A percentile compares a stretch with the other conserved stretches of the same genome.
These are phyloP conservation scores for Erodium trifolium DNA, from an alignment of 441 rosid genomes.

Conservation along the genomic window DNA sequence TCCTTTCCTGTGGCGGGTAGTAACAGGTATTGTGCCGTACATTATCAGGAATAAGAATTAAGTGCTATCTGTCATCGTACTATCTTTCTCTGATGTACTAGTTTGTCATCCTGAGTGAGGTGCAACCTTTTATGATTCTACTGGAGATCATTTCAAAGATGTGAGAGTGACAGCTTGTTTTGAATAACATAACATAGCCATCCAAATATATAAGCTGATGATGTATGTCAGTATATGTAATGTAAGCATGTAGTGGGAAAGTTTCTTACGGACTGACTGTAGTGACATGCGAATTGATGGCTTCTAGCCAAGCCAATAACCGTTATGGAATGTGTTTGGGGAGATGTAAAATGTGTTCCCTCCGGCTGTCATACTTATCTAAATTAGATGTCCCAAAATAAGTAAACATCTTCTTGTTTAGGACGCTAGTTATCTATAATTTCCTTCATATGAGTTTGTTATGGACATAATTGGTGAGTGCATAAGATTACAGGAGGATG, in stretches of 20 bases:
- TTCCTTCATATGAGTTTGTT: background rate
- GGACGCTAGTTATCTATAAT: background rate
- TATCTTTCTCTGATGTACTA: background rate
- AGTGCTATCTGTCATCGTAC: background rate
- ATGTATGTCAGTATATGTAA: background rate
- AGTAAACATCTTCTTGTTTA: background rate
- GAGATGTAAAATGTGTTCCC: background rate
- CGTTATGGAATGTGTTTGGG: background rate
- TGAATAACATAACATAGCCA: background rate
- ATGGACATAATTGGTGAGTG: background rate
- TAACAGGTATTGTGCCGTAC: conserved; percentile 35
- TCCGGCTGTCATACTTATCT: background rate
- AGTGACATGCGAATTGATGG: background rate
- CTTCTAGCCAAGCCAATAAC: background rate
- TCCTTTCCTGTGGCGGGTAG: conserved; percentile 29
- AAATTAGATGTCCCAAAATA: background rate
- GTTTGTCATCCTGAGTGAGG: background rate
- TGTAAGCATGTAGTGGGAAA: background rate
- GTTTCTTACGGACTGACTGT: background rate
- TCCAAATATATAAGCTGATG: background rate
- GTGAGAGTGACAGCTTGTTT: background rate
- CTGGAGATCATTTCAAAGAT: background rate
- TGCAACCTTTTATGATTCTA: background rate
- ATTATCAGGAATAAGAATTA: background rate
- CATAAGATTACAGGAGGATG: background rate